Evolutionary conservation across 805 yeast species (phyloP), one percentile per base, ranked within the genome.

Genomic region (Candida maris): DNA sequence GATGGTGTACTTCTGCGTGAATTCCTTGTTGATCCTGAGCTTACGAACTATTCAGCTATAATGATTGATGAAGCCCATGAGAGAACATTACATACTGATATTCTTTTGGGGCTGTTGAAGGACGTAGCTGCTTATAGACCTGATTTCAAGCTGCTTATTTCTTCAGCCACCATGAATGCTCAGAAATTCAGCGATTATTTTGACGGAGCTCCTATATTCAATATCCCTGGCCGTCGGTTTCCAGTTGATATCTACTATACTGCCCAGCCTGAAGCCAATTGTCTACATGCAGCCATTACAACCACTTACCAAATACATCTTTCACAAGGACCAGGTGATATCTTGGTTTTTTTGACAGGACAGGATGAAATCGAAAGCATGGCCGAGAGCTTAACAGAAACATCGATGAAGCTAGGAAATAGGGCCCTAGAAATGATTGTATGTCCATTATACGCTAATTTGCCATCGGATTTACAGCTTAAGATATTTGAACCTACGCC

Each of bases 31-130:
- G 97, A 89, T 55, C 85, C 94, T 0, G 75, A 75, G 28, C 61
- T 89, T 27, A 60, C 70, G 1, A 64, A 62, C 2, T 91, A 89
- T 54, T 76, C 93, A 2, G 95, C 85, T 1, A 69, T 91, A 38
- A 88, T 91, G 83, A 81, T 91, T 32, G 98, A 91, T 62, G 98
- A 91, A 61, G 98, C 98, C 0, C 98, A 93, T 56, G 98, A 93
- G 57, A 71, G 98, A 39, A 93, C 97, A 0, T 67, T 91, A 27
- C 81, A 91, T n/a, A 91, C 97, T 0, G 98, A 91, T 61, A 67
- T 76, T 3, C 55, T 91, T 6, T 66, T 91, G 34, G 95, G 96
- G 1, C 64, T 93, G 24, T 61, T 91, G 21, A 91, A 91, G 46
- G 85, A 82, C 42, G 73, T 87, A 0, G 56, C 75, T 2, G 65